Base-by-base conservation (phyloP, 768 basidiomycete species). In the Saitozyma podzolica region DNA sequence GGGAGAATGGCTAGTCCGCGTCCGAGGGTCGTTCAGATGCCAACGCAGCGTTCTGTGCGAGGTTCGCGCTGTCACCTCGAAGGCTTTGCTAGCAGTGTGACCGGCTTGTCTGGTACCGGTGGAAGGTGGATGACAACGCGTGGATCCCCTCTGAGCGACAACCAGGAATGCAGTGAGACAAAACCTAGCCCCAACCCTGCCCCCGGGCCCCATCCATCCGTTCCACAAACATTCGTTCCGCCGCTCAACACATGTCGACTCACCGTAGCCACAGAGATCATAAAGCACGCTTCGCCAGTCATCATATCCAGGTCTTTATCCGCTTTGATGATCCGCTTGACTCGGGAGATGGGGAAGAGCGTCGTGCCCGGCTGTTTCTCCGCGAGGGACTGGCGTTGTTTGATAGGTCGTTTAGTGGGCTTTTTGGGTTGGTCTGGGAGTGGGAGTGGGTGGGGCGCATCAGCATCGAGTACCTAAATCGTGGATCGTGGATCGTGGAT, bases 251-350 rank as follows among this genome's bases (percentile, higher is more conserved):
- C 19, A 29, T 29, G 29, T 5, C 29, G 19, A 75, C 81, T 66
- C 58, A 91, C 91, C 45, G 92, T 88, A 6, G 91, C 91, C 37
- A 91, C 81, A 19, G 89, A 86, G 51, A 94, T 87, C 64, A 92
- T 79, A 67, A 91, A 86, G 0, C 86, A 84, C 20, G 90, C 91
- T 57, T 94, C 92, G 74, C 83, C 87, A 10, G 87, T 86, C 67
- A 78, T 76, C 59, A 76, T 73, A 41, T 76, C 70, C 57, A 81
- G 55, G 8, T 82, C 92, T 83, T 88, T 88, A 80, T 94, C 92
- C 7, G 88, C 91, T 72, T 90, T 92, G 66, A 92, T 83, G 53
- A 93, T 90, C 80, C 83, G 87, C 77, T 91, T 91, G 47, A 94
- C 88, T 63, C 89, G 84, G 1, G 88, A 82, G 56, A 89, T 83